Evolutionary conservation across 768 basidiomycete genomes (phyloP).

Genomic region (Lentinula raphanica): DNA sequence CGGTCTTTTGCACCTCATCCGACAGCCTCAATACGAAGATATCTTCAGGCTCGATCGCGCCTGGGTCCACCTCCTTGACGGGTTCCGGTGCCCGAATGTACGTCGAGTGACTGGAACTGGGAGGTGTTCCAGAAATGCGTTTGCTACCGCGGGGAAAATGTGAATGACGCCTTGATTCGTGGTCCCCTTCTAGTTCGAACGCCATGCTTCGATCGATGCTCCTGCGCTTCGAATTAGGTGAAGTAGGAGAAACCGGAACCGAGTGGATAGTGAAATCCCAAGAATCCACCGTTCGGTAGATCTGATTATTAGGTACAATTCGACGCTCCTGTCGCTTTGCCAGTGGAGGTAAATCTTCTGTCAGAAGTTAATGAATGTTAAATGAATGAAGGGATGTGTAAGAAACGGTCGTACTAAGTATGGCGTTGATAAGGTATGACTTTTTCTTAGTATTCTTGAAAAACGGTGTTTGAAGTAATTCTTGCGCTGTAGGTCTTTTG

Average conservation of each 20-base stretch:
- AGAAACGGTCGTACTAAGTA: conserved; percentile 46
- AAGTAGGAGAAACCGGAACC: conserved; percentile 13
- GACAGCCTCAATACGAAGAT: neutral
- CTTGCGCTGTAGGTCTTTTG: conserved; percentile 71
- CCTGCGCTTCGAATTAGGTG: neutral
- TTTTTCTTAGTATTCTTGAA: conserved; percentile 79
- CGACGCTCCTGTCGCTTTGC: conserved; percentile 69
- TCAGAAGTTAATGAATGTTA: conserved; percentile 1
- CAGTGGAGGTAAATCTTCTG: conserved; percentile 69
- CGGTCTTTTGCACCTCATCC: neutral
- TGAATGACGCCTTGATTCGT: neutral
- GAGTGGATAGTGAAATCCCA: conserved; percentile 70
- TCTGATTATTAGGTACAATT: conserved; percentile 29
- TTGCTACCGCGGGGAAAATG: neutral
- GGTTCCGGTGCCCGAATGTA: neutral
- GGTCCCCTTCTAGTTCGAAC: conserved; percentile 20
- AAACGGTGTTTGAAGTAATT: conserved; percentile 74
- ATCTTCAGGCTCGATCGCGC: neutral
- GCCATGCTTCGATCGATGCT: conserved; percentile 5
- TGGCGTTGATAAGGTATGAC: conserved; percentile 68
- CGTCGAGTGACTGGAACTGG: neutral
- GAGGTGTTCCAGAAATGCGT: neutral
- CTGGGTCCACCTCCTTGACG: neutral
- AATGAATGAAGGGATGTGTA: neutral
- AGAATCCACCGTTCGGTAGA: conserved; percentile 58